Percentiles rank a stretch among this genome's conserved stretches.
Evolutionary conservation across 176 grass and related monocot species (phyloP).

Genomic region (Neostapfia colusana): DNA sequence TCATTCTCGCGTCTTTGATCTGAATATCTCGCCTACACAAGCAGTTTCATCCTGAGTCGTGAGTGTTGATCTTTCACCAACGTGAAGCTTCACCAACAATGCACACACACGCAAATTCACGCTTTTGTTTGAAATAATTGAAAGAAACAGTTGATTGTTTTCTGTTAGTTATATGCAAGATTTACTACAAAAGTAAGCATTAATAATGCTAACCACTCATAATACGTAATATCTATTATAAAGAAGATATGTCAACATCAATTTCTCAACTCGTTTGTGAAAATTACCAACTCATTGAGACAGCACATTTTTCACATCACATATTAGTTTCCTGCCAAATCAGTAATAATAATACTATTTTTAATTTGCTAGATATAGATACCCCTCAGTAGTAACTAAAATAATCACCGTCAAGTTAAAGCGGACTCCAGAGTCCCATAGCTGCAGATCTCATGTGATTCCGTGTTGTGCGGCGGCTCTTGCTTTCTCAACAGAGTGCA

Average conservation of each 20-base stretch:
- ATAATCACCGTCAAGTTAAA: background rate
- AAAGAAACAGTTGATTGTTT: background rate
- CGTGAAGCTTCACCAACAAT: too few species aligned
- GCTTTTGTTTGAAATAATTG: background rate
- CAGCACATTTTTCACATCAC: background rate
- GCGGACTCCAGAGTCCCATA: background rate
- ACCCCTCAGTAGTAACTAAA: background rate
- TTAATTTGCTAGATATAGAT: background rate
- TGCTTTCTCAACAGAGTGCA: background rate
- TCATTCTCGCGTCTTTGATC: too few species aligned
- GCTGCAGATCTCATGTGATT: slow-evolving; percentile 10
- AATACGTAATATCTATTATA: background rate
- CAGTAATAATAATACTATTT: background rate
- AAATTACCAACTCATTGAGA: background rate
- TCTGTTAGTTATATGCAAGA: background rate
- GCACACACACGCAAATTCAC: background rate
- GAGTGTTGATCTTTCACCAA: too few species aligned
- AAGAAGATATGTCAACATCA: background rate
- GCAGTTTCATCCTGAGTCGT: too few species aligned
- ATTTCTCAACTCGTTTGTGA: background rate
- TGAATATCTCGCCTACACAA: too few species aligned
- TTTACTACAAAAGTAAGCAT: background rate
- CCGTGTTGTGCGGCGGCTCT: slow-evolving; percentile 12
- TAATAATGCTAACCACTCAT: too few species aligned
- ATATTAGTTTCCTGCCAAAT: background rate